A percentile compares a stretch with the other conserved stretches of the same genome.
These are phyloP conservation scores for Scytalidium sp. DNA, from an alignment of 2,329 filamentous ascomycete species.

Conservation along the genomic window DNA sequence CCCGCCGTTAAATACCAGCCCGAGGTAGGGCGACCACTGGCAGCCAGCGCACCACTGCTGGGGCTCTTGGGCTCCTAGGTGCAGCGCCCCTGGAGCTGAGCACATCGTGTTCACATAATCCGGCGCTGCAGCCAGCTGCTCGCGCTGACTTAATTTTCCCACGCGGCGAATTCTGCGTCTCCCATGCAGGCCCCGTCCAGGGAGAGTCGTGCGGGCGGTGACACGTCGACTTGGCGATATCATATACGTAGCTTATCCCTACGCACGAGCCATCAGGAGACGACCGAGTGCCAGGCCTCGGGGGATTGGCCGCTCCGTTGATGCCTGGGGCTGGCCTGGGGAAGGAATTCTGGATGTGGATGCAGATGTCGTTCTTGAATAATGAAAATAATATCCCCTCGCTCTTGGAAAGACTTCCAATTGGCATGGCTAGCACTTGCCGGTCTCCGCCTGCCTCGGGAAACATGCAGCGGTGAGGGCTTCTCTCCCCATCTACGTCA, in stretches of 20 bases:
- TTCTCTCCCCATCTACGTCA: background rate
- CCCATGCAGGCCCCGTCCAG: background rate
- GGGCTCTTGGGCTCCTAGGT: background rate
- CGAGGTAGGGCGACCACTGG: background rate
- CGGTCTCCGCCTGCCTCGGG: no score
- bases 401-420: background rate
- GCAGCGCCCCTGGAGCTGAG: background rate
- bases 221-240: background rate
- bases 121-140: no score
- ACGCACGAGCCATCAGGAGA: background rate
- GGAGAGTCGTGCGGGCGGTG: background rate
- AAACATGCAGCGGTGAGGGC: background rate
- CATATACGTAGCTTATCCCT: background rate
- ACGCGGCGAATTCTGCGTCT: background rate
- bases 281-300: background rate
- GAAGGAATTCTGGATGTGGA: background rate
- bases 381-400: no score
- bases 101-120: background rate
- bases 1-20: background rate
- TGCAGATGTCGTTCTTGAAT: background rate
- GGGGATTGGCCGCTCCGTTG: background rate
- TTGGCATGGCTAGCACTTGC: background rate
- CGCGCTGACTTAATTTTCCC: background rate
- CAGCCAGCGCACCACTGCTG: background rate
- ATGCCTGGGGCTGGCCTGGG: background rate